phyloP scores from a whole-genome alignment of 2,329 filamentous ascomycete genomes.

The Zasmidium angulare region DNA sequence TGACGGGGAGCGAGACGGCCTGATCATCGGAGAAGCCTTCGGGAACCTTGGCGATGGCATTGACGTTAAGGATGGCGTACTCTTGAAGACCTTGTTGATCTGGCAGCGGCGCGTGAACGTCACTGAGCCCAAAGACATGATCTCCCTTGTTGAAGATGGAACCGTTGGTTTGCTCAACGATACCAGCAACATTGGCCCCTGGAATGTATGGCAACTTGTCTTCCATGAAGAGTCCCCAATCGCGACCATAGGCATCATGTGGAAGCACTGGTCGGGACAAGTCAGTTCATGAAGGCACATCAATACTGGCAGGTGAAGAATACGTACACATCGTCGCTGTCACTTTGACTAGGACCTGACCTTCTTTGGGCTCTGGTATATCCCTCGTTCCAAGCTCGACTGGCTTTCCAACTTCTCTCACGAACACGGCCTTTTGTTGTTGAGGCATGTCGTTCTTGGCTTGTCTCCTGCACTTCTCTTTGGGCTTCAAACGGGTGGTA shows the following conservation, averaged over 20 bases:
- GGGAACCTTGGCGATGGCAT: background rate
- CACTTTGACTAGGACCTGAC: conserved; percentile 12
- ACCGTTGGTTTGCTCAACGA: conserved; percentile 4
- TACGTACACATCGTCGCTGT: conserved; percentile 9
- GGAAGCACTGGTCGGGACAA: conserved; percentile 8
- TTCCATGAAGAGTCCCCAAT: conserved; percentile 10
- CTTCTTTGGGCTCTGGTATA: conserved; percentile 5
- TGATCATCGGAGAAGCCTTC: background rate
- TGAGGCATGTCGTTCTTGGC: background rate
- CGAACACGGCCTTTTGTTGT: conserved; percentile 11
- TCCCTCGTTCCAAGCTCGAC: conserved; percentile 2
- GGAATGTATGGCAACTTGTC: conserved; percentile 8
- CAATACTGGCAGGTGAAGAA: background rate
- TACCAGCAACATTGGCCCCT: conserved; percentile 8
- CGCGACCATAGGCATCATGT: conserved; percentile 14
- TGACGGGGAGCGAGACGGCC: conserved; percentile 4
- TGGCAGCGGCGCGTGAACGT: background rate
- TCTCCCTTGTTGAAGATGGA: conserved; percentile 1
- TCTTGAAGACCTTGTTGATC: conserved; percentile 3
- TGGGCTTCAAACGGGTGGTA: no score
- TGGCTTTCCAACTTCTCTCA: conserved; percentile 7
- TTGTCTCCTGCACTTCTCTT: no score
- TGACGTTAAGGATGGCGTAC: background rate
- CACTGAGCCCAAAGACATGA: conserved; percentile 1
- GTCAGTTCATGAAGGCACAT: background rate